Percentiles rank a stretch among this genome's conserved stretches.
These are phyloP conservation scores for Podospora appendiculata DNA, from an alignment of 495 filamentous ascomycete genomes.

Conservation along the genomic window DNA sequence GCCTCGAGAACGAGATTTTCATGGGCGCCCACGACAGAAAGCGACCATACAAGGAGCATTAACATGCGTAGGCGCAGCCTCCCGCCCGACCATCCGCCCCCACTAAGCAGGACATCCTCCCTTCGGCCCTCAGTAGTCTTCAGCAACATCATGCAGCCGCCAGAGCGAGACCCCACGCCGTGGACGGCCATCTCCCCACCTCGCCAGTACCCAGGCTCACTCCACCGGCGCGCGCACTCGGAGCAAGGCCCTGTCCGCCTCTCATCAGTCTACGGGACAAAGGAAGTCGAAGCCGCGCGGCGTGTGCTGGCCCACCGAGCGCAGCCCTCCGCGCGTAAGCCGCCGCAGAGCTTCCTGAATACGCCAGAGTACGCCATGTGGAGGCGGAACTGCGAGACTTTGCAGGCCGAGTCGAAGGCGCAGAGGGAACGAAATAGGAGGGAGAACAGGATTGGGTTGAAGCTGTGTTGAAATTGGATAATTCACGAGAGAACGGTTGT, in stretches of 20 bases:
- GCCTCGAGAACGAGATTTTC: too few species aligned
- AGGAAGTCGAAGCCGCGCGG: not conserved
- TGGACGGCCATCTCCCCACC: not conserved
- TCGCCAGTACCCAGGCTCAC: not conserved
- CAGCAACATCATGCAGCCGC: too few species aligned
- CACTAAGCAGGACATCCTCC: too few species aligned
- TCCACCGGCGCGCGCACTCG: not conserved
- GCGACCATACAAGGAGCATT: too few species aligned
- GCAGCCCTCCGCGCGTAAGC: not conserved
- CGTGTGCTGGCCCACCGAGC: not conserved
- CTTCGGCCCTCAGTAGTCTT: too few species aligned
- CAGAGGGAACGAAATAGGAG: slow-evolving; percentile 6
- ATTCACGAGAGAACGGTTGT: too few species aligned
- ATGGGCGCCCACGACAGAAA: too few species aligned
- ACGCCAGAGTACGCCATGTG: slow-evolving; percentile 3
- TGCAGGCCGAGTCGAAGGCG: not conserved
- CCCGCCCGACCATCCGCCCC: too few species aligned
- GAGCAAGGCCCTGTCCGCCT: not conserved
- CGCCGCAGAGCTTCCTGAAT: not conserved
- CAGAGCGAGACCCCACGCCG: not conserved
- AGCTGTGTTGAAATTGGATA: not conserved
- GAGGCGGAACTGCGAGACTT: not conserved
- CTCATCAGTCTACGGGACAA: not conserved
- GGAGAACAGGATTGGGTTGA: not conserved
- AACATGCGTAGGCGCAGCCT: too few species aligned